Conservation (phyloP, 2,329 filamentous ascomycete species). For the Incumbomyces lentus region DNA sequence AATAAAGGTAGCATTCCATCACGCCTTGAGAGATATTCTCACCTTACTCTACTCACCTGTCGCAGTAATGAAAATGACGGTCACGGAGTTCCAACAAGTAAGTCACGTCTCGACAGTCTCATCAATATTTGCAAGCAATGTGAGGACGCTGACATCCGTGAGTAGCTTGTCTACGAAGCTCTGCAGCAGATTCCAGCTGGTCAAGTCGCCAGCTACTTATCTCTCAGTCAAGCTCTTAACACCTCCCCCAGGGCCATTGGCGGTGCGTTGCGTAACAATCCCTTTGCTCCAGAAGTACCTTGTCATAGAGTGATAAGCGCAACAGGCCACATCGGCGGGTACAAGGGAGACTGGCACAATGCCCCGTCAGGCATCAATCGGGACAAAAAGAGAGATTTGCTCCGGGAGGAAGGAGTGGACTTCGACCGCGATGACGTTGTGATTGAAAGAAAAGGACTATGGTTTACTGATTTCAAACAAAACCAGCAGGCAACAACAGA, state of each 20-base stretch:
- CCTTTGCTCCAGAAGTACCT: conserved; percentile 71
- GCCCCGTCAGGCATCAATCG: conserved; percentile 30
- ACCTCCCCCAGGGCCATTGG: conserved; percentile 70
- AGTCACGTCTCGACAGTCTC: too few relatives aligned
- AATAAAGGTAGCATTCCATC: too few relatives aligned
- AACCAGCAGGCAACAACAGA: too few relatives aligned
- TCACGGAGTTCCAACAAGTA: too few relatives aligned
- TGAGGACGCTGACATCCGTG: too few relatives aligned
- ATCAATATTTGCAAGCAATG: too few relatives aligned
- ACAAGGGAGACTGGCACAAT: conserved; percentile 40
- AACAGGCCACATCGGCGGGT: conserved; percentile 49
- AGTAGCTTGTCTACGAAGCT: neutral
- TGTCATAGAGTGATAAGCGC: conserved; percentile 73
- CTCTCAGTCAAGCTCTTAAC: conserved; percentile 32
- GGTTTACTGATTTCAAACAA: neutral
- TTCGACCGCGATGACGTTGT: conserved; percentile 36
- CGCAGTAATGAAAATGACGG: too few relatives aligned
- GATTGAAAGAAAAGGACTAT: conserved; percentile 16
- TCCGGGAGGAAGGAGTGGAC: conserved; percentile 34
- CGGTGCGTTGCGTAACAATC: conserved; percentile 65
- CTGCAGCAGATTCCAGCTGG: neutral
- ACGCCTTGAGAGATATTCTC: too few relatives aligned
- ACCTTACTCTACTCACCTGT: too few relatives aligned
- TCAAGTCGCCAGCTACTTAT: neutral
- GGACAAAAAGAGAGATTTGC: conserved; percentile 31